A percentile compares a stretch with the other conserved stretches of the same genome.
phyloP scores from a whole-genome alignment of 805 yeast genomes.

The Spathaspora gorwiae region DNA sequence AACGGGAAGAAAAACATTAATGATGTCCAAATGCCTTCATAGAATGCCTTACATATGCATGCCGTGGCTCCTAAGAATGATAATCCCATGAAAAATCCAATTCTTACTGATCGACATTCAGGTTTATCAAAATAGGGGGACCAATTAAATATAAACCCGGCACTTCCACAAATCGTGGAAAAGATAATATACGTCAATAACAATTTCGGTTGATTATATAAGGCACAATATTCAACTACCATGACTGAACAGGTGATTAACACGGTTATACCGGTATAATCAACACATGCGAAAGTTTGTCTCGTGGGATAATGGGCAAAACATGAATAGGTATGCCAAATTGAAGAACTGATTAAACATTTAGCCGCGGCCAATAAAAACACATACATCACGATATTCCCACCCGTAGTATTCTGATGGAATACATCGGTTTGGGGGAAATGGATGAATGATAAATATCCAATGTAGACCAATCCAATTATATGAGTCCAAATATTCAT shows the following conservation, averaged over 20 bases:
- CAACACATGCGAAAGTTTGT: constrained; percentile 83
- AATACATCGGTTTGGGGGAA: constrained; percentile 60
- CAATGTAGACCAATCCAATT: constrained; percentile 57
- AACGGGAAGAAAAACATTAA: constrained; percentile 62
- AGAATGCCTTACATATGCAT: constrained; percentile 48
- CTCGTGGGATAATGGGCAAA: constrained; percentile 61
- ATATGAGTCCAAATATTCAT: constrained; percentile 93
- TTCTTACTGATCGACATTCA: constrained; percentile 73
- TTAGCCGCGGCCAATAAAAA: constrained; percentile 70
- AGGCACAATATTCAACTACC: constrained; percentile 76
- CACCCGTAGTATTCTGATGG: constrained; percentile 34
- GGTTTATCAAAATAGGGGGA: constrained; percentile 88
- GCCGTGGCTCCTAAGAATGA: constrained; percentile 74
- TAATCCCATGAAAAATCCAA: constrained; percentile 72
- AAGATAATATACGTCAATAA: constrained; percentile 47
- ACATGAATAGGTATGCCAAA: constrained; percentile 91
- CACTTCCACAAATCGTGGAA: constrained; percentile 61
- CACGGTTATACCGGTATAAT: constrained; percentile 90
- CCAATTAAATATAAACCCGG: constrained; percentile 84
- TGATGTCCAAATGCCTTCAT: constrained; percentile 54
- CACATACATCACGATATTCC: constrained; percentile 50
- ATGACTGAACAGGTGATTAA: constrained; percentile 85
- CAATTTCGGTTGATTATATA: constrained; percentile 57
- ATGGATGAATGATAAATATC: constrained; percentile 53
- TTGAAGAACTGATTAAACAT: constrained; percentile 72